Percentiles rank a stretch among this genome's conserved stretches.
phyloP scores from a whole-genome alignment of 495 filamentous ascomycete genomes.

The Cudoniella acicularis region DNA sequence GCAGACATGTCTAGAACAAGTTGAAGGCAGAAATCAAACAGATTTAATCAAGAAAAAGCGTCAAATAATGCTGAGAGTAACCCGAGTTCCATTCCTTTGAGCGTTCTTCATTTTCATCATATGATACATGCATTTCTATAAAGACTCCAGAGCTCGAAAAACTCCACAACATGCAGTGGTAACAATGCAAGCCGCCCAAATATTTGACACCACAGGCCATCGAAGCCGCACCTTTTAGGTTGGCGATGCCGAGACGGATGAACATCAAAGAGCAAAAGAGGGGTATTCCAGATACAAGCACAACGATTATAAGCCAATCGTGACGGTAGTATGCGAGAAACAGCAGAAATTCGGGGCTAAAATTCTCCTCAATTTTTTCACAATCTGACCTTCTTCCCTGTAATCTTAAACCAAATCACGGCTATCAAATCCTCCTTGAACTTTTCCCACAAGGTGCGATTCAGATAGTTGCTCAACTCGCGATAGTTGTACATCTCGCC shows the following conservation, averaged over 20 bases:
- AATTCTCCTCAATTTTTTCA: conserved; percentile 5
- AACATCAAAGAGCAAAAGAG: background rate
- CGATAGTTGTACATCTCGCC: conserved; percentile 93
- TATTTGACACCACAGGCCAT: background rate
- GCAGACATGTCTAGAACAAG: too few species aligned
- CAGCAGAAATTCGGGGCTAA: background rate
- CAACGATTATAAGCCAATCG: background rate
- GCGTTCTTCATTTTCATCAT: background rate
- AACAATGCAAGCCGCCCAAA: background rate
- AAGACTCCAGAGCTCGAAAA: background rate
- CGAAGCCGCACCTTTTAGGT: background rate
- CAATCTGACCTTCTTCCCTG: conserved; percentile 51
- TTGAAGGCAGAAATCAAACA: too few species aligned
- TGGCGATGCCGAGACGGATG: too few species aligned
- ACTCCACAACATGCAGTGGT: background rate
- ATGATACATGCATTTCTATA: conserved; percentile 2
- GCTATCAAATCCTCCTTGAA: conserved; percentile 57
- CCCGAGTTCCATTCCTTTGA: background rate
- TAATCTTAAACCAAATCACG: conserved; percentile 50
- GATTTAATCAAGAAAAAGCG: too few species aligned
- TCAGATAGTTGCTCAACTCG: conserved; percentile 80
- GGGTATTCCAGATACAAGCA: conserved; percentile 7
- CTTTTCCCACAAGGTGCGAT: conserved; percentile 74
- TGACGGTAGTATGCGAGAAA: background rate
- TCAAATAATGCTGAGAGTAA: too few species aligned